Conservation (phyloP, 257 asterid species). For the Galeopsis tetrahit region DNA sequence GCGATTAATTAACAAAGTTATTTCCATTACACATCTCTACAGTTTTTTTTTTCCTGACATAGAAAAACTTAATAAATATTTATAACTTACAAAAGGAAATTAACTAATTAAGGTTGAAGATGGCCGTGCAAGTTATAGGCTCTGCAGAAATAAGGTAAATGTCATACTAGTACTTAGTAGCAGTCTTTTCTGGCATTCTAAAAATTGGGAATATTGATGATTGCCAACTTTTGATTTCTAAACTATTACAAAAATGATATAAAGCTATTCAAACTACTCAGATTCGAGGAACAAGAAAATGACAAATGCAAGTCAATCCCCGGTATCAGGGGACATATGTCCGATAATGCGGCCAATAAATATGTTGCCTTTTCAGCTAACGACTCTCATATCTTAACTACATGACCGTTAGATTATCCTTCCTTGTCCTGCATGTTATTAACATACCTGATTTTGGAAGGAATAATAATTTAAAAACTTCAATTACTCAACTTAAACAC, state of each 20-base stretch:
- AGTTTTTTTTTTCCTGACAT: no score
- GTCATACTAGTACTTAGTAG: not conserved
- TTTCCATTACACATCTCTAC: no score
- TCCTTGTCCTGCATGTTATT: not conserved
- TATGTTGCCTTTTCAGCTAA: not conserved
- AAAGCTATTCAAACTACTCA: not conserved
- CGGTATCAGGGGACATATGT: not conserved
- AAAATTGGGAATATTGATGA: not conserved
- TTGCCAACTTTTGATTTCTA: not conserved
- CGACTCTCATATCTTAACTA: not conserved
- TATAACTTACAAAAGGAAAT: not conserved
- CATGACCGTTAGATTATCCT: not conserved
- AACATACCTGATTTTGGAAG: not conserved
- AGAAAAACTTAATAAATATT: not conserved
- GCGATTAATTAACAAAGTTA: no score
- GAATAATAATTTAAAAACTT: not conserved
- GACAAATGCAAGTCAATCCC: not conserved
- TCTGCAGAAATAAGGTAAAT: not conserved
- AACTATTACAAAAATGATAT: not conserved
- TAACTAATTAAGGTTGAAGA: not conserved
- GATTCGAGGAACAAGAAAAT: constrained; percentile 3
- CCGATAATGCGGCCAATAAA: not conserved
- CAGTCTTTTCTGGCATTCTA: not conserved
- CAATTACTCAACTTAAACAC: no score
- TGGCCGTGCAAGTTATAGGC: constrained; percentile 1